phyloP scores from a whole-genome alignment of 306 rosid genomes.

The Neltuma alba region DNA sequence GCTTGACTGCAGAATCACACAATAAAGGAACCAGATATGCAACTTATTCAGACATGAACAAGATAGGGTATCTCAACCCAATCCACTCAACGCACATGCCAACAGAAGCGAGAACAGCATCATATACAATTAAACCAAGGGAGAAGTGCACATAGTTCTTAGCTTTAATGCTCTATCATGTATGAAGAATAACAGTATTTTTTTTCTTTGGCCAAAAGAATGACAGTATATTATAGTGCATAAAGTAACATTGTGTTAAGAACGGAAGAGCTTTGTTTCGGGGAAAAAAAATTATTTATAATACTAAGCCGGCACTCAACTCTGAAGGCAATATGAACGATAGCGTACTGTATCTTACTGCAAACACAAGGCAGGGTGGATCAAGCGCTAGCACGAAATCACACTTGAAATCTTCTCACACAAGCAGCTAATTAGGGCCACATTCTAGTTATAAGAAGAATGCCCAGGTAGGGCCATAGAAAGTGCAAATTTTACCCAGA shows the following conservation, averaged over 20 bases:
- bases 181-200: not conserved
- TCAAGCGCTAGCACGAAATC: not conserved
- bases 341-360: not conserved
- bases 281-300: not conserved
- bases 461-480: conserved; percentile 9
- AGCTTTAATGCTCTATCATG: conserved; percentile 7
- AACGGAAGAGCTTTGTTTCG: not conserved
- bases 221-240: not conserved
- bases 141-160: not conserved
- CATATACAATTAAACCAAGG: not conserved
- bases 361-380: not conserved
- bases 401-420: not conserved
- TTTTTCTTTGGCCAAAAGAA: too few species aligned
- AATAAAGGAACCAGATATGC: conserved; percentile 28
- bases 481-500: conserved; percentile 9
- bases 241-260: not conserved
- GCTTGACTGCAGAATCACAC: conserved; percentile 55
- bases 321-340: not conserved
- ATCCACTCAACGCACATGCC: conserved; percentile 21
- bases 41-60: conserved; percentile 17
- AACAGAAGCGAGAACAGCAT: not conserved
- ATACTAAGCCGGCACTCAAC: not conserved
- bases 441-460: conserved; percentile 15
- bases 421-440: not conserved
- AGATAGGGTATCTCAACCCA: conserved; percentile 17